These are phyloP conservation scores for Heliosperma pusillum DNA, from an alignment of 148 eudicot genomes.

Conservation along the genomic window DNA sequence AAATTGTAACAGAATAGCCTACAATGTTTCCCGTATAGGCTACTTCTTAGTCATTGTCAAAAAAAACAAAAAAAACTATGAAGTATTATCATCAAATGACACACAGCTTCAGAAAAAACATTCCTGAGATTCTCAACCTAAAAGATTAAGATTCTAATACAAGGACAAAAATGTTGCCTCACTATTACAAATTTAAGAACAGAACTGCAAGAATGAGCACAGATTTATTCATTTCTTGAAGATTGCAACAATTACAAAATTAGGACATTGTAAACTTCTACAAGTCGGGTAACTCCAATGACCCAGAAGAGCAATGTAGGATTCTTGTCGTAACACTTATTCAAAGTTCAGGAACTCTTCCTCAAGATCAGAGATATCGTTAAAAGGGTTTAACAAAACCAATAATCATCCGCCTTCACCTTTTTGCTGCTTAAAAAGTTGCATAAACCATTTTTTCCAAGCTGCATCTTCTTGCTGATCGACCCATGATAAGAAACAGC, in stretches of 20 bases:
- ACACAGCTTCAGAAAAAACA: too few species aligned
- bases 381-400: background rate
- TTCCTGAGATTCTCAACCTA: too few species aligned
- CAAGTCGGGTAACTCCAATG: background rate
- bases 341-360: background rate
- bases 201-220: background rate
- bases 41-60: too few species aligned
- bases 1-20: too few species aligned
- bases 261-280: background rate
- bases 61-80: too few species aligned
- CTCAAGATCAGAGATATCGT: background rate
- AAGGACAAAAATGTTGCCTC: background rate
- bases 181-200: background rate
- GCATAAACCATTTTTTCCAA: constrained; percentile 78
- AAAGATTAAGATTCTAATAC: too few species aligned
- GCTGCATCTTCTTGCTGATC: constrained; percentile 93
- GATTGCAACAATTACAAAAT: background rate
- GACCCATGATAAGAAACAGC: constrained; percentile 91
- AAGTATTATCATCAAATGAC: too few species aligned
- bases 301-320: background rate
- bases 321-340: background rate
- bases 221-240: background rate
- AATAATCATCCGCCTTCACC: constrained; percentile 43
- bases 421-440: constrained; percentile 48
- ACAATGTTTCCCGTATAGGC: too few species aligned